Evolutionary conservation across 164 flowering plant species (phyloP).

Genomic region (Annona squamosa): DNA sequence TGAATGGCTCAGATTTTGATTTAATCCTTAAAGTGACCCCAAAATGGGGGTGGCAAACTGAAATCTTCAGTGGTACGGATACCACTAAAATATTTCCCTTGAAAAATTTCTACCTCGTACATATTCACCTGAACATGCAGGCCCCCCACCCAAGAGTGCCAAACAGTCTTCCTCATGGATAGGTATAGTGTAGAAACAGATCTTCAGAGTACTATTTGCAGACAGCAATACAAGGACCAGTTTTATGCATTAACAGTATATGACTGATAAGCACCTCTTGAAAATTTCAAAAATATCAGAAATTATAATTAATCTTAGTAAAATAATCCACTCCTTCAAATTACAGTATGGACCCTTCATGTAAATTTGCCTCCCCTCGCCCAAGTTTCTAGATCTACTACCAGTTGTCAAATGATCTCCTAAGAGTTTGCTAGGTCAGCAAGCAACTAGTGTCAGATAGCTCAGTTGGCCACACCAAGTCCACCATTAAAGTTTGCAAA

Average conservation of each 20-base stretch:
- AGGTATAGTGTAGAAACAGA: neutral
- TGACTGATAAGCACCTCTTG: neutral
- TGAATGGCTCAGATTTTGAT: too few species aligned
- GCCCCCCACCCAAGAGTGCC: neutral
- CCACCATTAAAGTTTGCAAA: neutral
- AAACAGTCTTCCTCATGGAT: neutral
- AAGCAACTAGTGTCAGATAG: neutral
- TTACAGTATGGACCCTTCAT: neutral
- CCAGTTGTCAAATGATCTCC: constrained; percentile 8
- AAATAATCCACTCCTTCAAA: neutral
- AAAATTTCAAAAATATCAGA: neutral
- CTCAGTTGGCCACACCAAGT: neutral
- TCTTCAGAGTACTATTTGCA: neutral
- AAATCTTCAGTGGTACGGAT: too few species aligned
- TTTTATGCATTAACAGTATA: too few species aligned
- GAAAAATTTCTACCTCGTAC: neutral
- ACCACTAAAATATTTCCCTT: too few species aligned
- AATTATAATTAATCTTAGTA: too few species aligned
- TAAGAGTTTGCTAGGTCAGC: neutral
- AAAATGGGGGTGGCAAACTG: too few species aligned
- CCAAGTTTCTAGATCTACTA: constrained; percentile 1
- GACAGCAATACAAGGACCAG: neutral
- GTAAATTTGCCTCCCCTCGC: neutral
- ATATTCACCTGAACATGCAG: neutral
- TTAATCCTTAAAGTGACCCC: too few species aligned